phyloP scores from a whole-genome alignment of 2,329 filamentous ascomycete genomes.

The Gliomastix tumulicola region DNA sequence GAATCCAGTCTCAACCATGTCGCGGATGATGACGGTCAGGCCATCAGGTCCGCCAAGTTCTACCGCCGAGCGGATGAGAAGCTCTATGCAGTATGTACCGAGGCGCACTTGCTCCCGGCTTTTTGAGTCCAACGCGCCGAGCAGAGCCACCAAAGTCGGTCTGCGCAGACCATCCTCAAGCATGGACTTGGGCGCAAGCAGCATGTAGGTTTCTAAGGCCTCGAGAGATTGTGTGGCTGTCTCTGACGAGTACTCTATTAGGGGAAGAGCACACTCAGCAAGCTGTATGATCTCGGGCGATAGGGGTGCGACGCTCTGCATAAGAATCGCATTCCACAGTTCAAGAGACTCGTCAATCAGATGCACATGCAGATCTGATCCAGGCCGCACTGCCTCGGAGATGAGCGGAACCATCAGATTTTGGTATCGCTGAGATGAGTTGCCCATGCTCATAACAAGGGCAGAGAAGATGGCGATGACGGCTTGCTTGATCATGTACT shows the following conservation, averaged over 20 bases:
- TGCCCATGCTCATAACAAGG: conserved; percentile 79
- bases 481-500: conserved; percentile 89
- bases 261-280: conserved; percentile 54
- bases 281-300: conserved; percentile 56
- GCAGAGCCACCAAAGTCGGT: conserved; percentile 41
- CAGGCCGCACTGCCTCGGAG: conserved; percentile 67
- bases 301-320: conserved; percentile 56
- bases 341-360: conserved; percentile 89
- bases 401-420: conserved; percentile 76
- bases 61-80: conserved; percentile 56
- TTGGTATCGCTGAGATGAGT: conserved; percentile 72
- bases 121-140: conserved; percentile 39
- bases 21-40: conserved; percentile 55
- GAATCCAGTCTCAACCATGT: conserved; percentile 58
- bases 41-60: conserved; percentile 54
- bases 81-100: conserved; percentile 55
- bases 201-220: conserved; percentile 63
- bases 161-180: conserved; percentile 48
- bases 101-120: conserved; percentile 52
- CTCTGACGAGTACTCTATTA: conserved; percentile 60
- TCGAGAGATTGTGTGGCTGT: conserved; percentile 55
- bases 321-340: conserved; percentile 73
- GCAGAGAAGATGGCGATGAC: conserved; percentile 81
- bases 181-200: conserved; percentile 62
- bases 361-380: conserved; percentile 69